Conservation (phyloP, 75 land plant genomes). For the Azolla pinnata region DNA sequence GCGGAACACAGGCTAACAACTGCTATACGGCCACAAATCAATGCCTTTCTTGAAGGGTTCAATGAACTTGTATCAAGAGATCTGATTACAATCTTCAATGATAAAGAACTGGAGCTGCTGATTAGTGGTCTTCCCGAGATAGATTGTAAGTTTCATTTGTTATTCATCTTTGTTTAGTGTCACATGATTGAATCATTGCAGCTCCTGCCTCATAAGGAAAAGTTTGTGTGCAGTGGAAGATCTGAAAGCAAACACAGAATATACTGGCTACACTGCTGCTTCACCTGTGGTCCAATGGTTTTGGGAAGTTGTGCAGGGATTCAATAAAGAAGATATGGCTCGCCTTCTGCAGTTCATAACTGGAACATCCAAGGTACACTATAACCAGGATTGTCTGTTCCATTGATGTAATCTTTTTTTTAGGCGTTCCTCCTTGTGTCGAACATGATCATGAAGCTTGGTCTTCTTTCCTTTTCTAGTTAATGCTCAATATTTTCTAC, state of each 20-base stretch:
- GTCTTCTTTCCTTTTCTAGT: too few species aligned
- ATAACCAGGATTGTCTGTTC: neutral
- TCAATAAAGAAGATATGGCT: conserved; percentile 74
- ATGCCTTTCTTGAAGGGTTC: conserved; percentile 59
- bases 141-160: conserved; percentile 39
- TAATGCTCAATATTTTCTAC: too few species aligned
- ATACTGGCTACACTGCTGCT: conserved; percentile 61
- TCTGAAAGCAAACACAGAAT: conserved; percentile 58
- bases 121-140: conserved; percentile 80
- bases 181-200: neutral
- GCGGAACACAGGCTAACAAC: conserved; percentile 59
- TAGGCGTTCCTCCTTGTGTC: neutral
- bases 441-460: neutral
- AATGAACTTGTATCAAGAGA: conserved; percentile 58
- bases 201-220: neutral
- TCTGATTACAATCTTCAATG: conserved; percentile 64
- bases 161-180: neutral
- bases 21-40: conserved; percentile 69
- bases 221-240: conserved; percentile 49
- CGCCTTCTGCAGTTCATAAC: conserved; percentile 71
- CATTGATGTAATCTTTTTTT: neutral
- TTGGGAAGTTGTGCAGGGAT: conserved; percentile 64
- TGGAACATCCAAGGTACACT: conserved; percentile 64
- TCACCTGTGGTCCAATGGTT: conserved; percentile 72
- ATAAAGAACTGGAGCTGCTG: conserved; percentile 67